A percentile compares a stretch with the other conserved stretches of the same genome.
Conservation (phyloP, 805 yeast species). For the Yarrowia divulgata region DNA sequence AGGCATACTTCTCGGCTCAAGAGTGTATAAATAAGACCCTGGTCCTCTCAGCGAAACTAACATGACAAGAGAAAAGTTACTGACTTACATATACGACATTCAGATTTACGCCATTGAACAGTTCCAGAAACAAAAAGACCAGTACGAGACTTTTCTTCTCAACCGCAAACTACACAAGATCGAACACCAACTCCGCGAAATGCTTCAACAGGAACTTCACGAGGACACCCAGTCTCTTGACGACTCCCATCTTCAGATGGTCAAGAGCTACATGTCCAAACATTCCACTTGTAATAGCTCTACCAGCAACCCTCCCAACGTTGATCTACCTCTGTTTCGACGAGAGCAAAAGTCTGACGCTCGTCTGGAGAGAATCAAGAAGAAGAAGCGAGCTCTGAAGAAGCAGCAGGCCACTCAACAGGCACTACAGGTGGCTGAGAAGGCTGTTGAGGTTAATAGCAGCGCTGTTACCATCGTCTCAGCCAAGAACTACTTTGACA, state of each 20-base stretch:
- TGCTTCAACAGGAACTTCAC: slow-evolving; percentile 25
- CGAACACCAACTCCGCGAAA: slow-evolving; percentile 1
- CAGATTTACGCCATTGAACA: not conserved
- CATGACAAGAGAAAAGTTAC: not conserved
- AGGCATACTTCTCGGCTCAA: not conserved
- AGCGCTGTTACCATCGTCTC: not conserved
- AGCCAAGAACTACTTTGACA: slow-evolving; percentile 4
- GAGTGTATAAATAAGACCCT: not conserved
- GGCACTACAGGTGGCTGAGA: not conserved
- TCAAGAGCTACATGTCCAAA: slow-evolving; percentile 5
- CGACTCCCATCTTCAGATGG: slow-evolving; percentile 17
- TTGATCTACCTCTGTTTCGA: not conserved
- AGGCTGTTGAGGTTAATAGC: not conserved
- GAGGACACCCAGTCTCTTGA: slow-evolving; percentile 4
- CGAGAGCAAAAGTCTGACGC: slow-evolving; percentile 19
- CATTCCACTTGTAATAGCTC: not conserved
- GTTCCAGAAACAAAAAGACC: slow-evolving; percentile 1
- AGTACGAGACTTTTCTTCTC: slow-evolving; percentile 21
- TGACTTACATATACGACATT: not conserved
- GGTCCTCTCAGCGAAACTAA: not conserved
- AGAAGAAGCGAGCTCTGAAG: slow-evolving; percentile 8
- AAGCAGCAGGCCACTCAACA: not conserved
- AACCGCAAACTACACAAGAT: slow-evolving; percentile 15
- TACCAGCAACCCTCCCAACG: not conserved
- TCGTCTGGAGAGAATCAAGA: slow-evolving; percentile 7